Base-by-base conservation (phyloP, 805 yeast species). In the Scheffersomyces ergatensis region DNA sequence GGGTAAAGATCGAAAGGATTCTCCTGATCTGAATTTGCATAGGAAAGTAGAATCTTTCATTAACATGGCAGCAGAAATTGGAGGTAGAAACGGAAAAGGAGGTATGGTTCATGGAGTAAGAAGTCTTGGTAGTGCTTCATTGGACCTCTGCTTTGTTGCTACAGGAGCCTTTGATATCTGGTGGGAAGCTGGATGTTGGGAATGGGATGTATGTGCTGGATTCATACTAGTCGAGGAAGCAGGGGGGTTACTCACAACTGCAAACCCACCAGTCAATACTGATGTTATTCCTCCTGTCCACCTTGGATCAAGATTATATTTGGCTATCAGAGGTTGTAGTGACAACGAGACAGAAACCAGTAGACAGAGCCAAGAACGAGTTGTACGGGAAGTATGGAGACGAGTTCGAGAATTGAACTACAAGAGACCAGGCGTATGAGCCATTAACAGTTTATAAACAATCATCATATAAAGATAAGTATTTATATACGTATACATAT, bases 101-200 rank as follows among this genome's bases (percentile, higher is more conserved):
- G 37, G 30, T 11, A 26, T 26, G 30, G 30, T 26, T 26, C 51
- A 43, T 25, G 51, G 49, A 6, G 38, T 45, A 13, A 34, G 49
- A 38, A 42, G 49, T 30, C 34, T 45, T 33, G 51, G 49, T 8
- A 40, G 44, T 11, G 48, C 51, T 17, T 37, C 48, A 9, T 40
- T 46, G 18, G 49, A 48, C 24, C 34, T 47, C n/a, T 47, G 48
- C 33, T 48, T 43, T 33, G 46, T 45, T 5, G 51, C 49, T 7
- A 36, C 49, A 3, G 49, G 48, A 5, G 46, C 49, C 2, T 46
- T 45, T 35, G 49, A 48, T 27, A 48, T 43, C 7, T 45, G 47
- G 43, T 45, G 47, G 48, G 53, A 45, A 35, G 47, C 44, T 17
- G 51, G 54, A 36, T 39, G 54, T 45, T 44, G 52, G 51, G 46